Base-by-base conservation (phyloP, 2,329 filamentous ascomycete genomes). In the Colletotrichum nymphaeae region DNA sequence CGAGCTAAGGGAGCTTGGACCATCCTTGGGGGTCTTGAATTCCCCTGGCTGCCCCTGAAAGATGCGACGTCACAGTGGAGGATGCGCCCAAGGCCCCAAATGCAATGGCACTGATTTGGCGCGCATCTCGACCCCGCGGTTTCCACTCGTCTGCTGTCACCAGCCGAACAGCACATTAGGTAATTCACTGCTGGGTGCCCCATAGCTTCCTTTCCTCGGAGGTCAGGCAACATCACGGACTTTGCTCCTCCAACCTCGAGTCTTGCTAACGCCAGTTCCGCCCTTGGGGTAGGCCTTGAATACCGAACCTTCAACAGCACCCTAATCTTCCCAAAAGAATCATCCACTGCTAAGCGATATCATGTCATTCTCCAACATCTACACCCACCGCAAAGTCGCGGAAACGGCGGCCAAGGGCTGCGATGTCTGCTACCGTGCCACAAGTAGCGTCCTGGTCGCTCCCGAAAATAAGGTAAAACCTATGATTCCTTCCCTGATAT, bases 381-480 rank as follows among this genome's bases (percentile, higher is more conserved):
- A 96, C 84, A 91, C 94, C 75, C 93, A 95, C 76, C 93, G 96
- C 63, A 94, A 92, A 77, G 96, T 98, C 46, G 95, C 95, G 14
- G 95, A 97, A 35, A 89, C 91, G n/a, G 89, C 93, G 1, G 89
- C 94, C 14, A 97, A 94, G 83, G 88, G 94, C 63, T 99, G 97
- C 83, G 93, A 95, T 83, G 91, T 98, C 75, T 98, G 97, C 87
- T 97, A 93, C 86, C 97, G 97, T 83, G 93, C 94, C 9, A 95
- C 93, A 72, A 91, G 92, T 7, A 97, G 93, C 76, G 96, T 98
- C 22, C 87, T 99, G 67, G 94, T 98, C 77, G 97, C 95, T 9
- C 90, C 94, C 0, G 95, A 97, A 78, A 95, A 94, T 79, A 97
- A 96, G 91, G 95, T 97, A 77, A 8, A 32, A 2, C 1, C 72